phyloP scores from a whole-genome alignment of 441 rosid species.

The Populus hybrid region DNA sequence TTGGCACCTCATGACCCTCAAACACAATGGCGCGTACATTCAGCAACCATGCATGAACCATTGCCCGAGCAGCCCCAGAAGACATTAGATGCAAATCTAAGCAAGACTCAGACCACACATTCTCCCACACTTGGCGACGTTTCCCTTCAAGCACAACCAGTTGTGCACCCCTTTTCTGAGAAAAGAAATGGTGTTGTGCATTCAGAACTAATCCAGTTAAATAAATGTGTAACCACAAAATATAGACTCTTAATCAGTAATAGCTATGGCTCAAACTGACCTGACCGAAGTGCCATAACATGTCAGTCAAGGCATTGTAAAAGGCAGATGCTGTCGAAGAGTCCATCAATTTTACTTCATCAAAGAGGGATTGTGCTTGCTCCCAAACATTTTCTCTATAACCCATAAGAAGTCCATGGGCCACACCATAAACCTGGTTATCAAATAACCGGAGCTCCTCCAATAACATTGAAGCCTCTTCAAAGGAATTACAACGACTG shows the following conservation, averaged over 20 bases:
- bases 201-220: background rate
- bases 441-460: conserved; percentile 84
- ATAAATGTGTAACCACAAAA: background rate
- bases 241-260: background rate
- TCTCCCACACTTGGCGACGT: conserved; percentile 87
- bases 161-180: conserved; percentile 74
- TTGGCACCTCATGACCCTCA: conserved; percentile 78
- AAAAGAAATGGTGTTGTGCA: background rate
- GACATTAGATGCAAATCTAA: conserved; percentile 94
- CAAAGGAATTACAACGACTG: conserved; percentile 86
- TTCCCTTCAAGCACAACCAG: conserved; percentile 83
- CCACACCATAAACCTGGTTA: conserved; percentile 83
- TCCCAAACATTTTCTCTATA: conserved; percentile 61
- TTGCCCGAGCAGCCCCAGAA: conserved; percentile 88
- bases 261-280: conserved; percentile 30
- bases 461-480: conserved; percentile 83
- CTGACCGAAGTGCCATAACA: conserved; percentile 97
- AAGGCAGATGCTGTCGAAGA: conserved; percentile 79
- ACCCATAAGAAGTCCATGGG: conserved; percentile 91
- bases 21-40: conserved; percentile 66
- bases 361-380: conserved; percentile 77
- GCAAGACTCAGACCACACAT: conserved; percentile 82
- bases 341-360: conserved; percentile 80
- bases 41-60: conserved; percentile 90
- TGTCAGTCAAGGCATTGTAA: conserved; percentile 84